These are phyloP conservation scores for Leishmania gerbilli DNA, from an alignment of 208 protist genomes.

Conservation along the genomic window DNA sequence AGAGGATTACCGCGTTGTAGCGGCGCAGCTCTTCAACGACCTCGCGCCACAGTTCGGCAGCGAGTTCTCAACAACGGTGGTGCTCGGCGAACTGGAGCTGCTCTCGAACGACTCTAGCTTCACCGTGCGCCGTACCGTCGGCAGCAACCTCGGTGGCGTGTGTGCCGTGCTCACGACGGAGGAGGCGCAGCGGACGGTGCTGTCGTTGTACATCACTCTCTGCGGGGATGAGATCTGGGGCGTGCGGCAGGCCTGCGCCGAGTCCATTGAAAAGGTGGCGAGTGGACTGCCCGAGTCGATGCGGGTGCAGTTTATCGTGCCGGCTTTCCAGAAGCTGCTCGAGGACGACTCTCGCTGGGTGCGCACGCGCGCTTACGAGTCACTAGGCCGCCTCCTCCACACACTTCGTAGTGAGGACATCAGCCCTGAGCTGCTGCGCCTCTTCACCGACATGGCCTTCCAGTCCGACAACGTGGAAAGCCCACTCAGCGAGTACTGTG, in stretches of 20 bases:
- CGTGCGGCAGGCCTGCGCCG: slow-evolving; percentile 94
- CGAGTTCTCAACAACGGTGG: slow-evolving; percentile 65
- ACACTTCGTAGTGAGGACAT: slow-evolving; percentile 88
- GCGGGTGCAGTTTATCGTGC: slow-evolving; percentile 64
- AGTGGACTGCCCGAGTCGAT: slow-evolving; percentile 60
- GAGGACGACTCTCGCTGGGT: slow-evolving; percentile 95
- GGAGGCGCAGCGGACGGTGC: slow-evolving; percentile 59
- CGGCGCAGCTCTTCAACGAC: slow-evolving; percentile 90
- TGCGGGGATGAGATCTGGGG: slow-evolving; percentile 96
- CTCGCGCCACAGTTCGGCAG: slow-evolving; percentile 79
- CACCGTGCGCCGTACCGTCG: slow-evolving; percentile 89
- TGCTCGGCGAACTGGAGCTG: slow-evolving; percentile 83
- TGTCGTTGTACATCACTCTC: slow-evolving; percentile 88
- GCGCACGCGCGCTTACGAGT: slow-evolving; percentile 88
- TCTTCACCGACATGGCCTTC: slow-evolving; percentile 94
- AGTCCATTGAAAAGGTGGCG: slow-evolving; percentile 79
- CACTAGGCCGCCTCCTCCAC: slow-evolving; percentile 91
- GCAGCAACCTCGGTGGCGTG: slow-evolving; percentile 78
- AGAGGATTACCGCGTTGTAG: slow-evolving; percentile 94
- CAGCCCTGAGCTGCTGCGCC: slow-evolving; percentile 76
- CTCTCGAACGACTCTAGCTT: slow-evolving; percentile 91
- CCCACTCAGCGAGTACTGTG: slow-evolving; percentile 92
- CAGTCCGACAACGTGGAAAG: slow-evolving; percentile 86
- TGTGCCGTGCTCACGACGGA: slow-evolving; percentile 58
- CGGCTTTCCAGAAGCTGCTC: slow-evolving; percentile 66